Conservation (phyloP, 2,329 filamentous ascomycete genomes). For the Ophiostoma tasmaniense region DNA sequence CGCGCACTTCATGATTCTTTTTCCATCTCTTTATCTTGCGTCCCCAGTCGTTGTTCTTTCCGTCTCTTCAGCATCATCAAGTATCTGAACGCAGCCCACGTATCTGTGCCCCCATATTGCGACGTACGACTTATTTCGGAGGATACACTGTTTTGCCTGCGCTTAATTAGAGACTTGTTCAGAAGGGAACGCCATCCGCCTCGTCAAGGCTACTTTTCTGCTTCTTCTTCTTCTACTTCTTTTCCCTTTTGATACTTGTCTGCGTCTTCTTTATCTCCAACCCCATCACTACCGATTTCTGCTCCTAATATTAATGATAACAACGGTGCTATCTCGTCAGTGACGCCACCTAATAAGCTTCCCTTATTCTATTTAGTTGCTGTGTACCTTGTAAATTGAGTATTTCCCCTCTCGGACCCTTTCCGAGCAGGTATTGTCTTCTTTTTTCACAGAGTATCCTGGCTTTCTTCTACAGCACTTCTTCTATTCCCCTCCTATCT, state of each 20-base stretch:
- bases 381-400: not conserved
- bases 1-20: not conserved
- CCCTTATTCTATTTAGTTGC: not conserved
- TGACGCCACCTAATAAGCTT: not conserved
- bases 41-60: not conserved
- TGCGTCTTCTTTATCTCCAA: not conserved
- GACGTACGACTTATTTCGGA: not conserved
- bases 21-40: not conserved
- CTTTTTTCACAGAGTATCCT: not conserved
- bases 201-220: not conserved
- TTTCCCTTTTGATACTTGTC: not conserved
- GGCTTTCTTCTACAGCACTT: not conserved
- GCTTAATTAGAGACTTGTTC: not conserved
- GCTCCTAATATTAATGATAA: not conserved
- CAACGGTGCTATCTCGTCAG: conserved; percentile 9
- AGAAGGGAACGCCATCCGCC: not conserved
- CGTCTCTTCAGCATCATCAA: not conserved
- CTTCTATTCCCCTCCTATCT: not conserved
- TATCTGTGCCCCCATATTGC: not conserved
- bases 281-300: not conserved
- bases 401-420: not conserved
- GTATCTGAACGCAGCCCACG: not conserved
- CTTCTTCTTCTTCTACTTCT: not conserved
- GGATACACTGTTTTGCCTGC: not conserved
- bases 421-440: not conserved